Percentiles rank a stretch among this genome's conserved stretches.
phyloP scores from a whole-genome alignment of 1,284 basidiomycete genomes.

The Boletus semigastroideus region DNA sequence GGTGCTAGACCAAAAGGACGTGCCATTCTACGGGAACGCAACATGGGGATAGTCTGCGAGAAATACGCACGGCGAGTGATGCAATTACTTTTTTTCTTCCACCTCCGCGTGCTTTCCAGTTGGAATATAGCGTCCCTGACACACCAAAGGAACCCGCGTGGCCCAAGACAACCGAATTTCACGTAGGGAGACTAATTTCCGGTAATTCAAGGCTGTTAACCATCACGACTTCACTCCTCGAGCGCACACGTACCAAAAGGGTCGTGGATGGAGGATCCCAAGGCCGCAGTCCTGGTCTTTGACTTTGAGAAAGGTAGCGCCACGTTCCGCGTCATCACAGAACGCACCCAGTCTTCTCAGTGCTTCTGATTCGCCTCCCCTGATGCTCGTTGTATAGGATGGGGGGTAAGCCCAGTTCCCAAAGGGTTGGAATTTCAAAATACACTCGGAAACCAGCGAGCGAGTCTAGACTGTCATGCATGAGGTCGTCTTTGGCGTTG shows the following conservation, averaged over 20 bases:
- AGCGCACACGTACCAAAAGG: constrained; percentile 17
- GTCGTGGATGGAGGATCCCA: constrained; percentile 20
- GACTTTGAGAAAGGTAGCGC: constrained; percentile 47
- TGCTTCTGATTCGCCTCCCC: constrained; percentile 48
- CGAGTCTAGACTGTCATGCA: constrained; percentile 30
- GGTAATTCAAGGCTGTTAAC: constrained; percentile 7
- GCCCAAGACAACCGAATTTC: constrained; percentile 13
- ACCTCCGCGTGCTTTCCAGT: constrained; percentile 3
- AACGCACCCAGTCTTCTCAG: constrained; percentile 38
- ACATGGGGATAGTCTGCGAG: constrained; percentile 3
- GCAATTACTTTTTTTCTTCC: constrained; percentile 2
- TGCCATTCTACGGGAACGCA: neutral
- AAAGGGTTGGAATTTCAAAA: constrained; percentile 46
- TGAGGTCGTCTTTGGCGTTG: constrained; percentile 7
- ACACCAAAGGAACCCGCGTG: constrained; percentile 19
- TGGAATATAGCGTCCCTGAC: constrained; percentile 4
- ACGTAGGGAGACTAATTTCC: constrained; percentile 25
- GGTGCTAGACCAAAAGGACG: constrained; percentile 1
- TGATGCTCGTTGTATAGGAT: constrained; percentile 39
- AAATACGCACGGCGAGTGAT: constrained; percentile 11
- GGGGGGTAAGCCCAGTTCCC: constrained; percentile 41
- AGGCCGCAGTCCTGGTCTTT: constrained; percentile 3
- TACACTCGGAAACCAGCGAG: constrained; percentile 37
- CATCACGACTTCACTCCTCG: constrained; percentile 5
- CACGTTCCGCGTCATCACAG: constrained; percentile 36